phyloP scores from a whole-genome alignment of 495 filamentous ascomycete genomes.

The Elaphomyces granulatus region DNA sequence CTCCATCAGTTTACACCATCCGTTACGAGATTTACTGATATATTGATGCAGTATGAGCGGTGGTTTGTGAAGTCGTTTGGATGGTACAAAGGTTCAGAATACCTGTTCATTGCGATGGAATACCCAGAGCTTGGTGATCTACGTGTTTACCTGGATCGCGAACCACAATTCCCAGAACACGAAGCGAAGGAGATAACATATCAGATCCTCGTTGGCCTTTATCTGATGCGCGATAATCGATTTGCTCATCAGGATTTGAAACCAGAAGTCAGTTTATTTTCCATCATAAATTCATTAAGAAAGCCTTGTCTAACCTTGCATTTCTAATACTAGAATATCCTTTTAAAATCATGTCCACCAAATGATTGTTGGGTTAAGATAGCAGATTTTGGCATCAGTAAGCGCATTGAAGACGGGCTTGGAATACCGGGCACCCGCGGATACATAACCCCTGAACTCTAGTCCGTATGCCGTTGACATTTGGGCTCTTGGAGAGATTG shows the following conservation, averaged over 20 bases:
- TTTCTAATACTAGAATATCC: no score
- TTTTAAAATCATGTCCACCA: constrained; percentile 3
- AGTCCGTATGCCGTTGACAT: constrained; percentile 8
- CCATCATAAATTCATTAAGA: constrained; percentile 4
- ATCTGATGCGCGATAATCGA: constrained; percentile 31
- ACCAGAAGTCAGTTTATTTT: constrained; percentile 25
- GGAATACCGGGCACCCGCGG: constrained; percentile 7
- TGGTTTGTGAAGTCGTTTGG: constrained; percentile 22
- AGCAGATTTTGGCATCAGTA: constrained; percentile 20
- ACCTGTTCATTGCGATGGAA: constrained; percentile 27
- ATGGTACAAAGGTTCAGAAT: constrained; percentile 18
- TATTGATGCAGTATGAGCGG: constrained; percentile 4
- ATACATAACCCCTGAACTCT: constrained; percentile 11
- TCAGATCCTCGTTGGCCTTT: constrained; percentile 32
- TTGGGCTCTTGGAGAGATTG: constrained; percentile 10
- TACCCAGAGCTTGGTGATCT: constrained; percentile 17
- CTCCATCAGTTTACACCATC: no score
- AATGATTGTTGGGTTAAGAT: constrained; percentile 25
- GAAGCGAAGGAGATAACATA: constrained; percentile 22
- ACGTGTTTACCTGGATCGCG: constrained; percentile 7
- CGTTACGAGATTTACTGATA: no score
- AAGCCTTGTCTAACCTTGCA: constrained; percentile 11
- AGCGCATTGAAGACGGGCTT: constrained; percentile 7
- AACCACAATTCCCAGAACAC: constrained; percentile 18
- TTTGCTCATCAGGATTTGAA: constrained; percentile 39